These are phyloP conservation scores for Phialocephala subalpina DNA, from an alignment of 2,329 filamentous ascomycete genomes.

Conservation along the genomic window DNA sequence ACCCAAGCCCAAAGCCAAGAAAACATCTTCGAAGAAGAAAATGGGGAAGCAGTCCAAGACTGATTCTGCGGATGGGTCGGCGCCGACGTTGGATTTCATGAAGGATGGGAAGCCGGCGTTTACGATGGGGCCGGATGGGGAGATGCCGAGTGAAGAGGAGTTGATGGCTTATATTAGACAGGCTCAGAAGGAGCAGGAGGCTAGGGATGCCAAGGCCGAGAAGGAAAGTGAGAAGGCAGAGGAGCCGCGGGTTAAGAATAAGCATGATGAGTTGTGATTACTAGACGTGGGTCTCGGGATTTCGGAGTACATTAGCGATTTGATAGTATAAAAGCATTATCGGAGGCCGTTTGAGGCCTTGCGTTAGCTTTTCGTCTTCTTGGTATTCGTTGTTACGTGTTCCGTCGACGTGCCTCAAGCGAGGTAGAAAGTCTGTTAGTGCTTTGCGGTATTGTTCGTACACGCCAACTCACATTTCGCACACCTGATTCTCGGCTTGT, in stretches of 20 bases:
- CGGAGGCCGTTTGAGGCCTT: neutral
- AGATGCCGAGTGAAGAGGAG: slow-evolving; percentile 55
- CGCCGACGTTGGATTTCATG: slow-evolving; percentile 52
- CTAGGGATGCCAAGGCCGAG: slow-evolving; percentile 19
- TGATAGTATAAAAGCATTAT: slow-evolving; percentile 5
- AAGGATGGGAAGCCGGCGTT: slow-evolving; percentile 46
- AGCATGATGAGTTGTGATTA: slow-evolving; percentile 36
- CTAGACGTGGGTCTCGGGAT: neutral
- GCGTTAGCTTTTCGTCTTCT: neutral
- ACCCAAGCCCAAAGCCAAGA: slow-evolving; percentile 49
- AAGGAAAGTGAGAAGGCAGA: neutral
- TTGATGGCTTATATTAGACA: slow-evolving; percentile 63
- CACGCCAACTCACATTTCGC: too few species aligned
- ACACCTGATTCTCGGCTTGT: too few species aligned
- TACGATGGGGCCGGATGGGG: slow-evolving; percentile 50
- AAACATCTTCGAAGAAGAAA: slow-evolving; percentile 47
- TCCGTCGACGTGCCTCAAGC: neutral
- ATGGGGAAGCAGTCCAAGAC: slow-evolving; percentile 44
- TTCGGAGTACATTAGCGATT: slow-evolving; percentile 11
- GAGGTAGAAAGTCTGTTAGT: neutral
- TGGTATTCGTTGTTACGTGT: neutral
- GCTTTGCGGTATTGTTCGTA: neutral
- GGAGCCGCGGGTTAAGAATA: slow-evolving; percentile 18
- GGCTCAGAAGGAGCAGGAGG: slow-evolving; percentile 34
- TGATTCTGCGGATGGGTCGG: slow-evolving; percentile 42